phyloP scores from a whole-genome alignment of 495 filamentous ascomycete genomes.

The Aspergillus homomorphus region DNA sequence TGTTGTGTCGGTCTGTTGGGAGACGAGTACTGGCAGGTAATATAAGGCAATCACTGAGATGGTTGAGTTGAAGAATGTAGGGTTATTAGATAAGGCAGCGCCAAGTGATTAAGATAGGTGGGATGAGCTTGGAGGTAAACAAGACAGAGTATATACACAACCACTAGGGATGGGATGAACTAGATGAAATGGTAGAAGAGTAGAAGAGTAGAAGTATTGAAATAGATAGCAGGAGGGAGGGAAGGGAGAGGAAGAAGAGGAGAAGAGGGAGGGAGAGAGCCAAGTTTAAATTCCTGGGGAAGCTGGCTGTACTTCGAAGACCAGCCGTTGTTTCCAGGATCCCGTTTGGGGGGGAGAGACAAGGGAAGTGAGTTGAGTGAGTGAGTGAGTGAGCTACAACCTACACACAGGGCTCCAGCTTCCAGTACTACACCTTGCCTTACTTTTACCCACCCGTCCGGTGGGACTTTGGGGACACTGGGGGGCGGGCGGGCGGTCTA shows the following conservation, averaged over 20 bases:
- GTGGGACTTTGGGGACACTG: conserved; percentile 10
- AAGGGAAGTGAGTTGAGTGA: neutral
- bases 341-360: conserved; percentile 18
- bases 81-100: conserved; percentile 8
- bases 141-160: neutral
- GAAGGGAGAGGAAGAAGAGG: conserved; percentile 6
- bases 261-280: conserved; percentile 10
- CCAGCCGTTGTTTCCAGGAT: conserved; percentile 16
- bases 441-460: conserved; percentile 15
- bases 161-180: neutral
- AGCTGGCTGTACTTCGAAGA: conserved; percentile 18
- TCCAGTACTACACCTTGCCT: neutral
- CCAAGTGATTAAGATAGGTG: conserved; percentile 11
- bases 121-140: neutral
- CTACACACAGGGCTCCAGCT: neutral
- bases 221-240: neutral
- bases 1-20: neutral
- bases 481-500: conserved; percentile 17
- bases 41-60: conserved; percentile 10
- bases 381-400: neutral
- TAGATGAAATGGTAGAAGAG: neutral
- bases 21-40: conserved; percentile 2
- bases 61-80: conserved; percentile 18
- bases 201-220: neutral
- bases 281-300: conserved; percentile 10